A percentile compares a stretch with the other conserved stretches of the same genome.
Evolutionary conservation across 129 eudicot species (phyloP).

Genomic region (Calendula officinalis): DNA sequence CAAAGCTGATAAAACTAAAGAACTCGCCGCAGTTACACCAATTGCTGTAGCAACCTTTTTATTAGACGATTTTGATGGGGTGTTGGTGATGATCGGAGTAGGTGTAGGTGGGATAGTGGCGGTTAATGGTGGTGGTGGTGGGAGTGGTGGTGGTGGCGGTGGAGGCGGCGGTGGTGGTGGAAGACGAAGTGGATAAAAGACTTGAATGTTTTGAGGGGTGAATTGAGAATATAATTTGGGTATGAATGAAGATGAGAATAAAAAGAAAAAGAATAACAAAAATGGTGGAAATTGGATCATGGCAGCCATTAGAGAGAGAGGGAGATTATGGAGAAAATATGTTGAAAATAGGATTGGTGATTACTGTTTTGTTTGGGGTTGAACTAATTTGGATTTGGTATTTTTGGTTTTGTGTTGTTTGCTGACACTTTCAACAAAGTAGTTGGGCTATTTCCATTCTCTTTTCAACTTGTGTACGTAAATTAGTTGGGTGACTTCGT

Average conservation of each 20-base stretch:
- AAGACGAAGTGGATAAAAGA: constrained; percentile 7
- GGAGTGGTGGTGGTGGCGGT: neutral
- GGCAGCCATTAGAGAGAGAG: constrained; percentile 28
- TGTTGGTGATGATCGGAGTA: constrained; percentile 9
- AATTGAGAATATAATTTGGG: constrained; percentile 27
- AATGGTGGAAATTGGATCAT: constrained; percentile 22
- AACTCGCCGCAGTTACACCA: constrained; percentile 7
- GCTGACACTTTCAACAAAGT: constrained; percentile 35
- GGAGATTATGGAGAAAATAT: constrained; percentile 19
- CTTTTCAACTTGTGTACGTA: constrained; percentile 18
- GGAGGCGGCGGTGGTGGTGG: neutral
- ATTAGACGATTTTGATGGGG: neutral
- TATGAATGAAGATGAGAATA: constrained; percentile 17
- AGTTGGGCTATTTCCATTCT: constrained; percentile 29
- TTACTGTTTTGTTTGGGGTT: constrained; percentile 27
- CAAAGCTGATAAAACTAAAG: constrained; percentile 4
- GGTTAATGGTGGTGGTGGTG: neutral
- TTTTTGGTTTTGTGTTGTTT: neutral
- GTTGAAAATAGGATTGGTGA: constrained; percentile 15
- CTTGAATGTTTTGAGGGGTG: constrained; percentile 29
- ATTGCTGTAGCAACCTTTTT: constrained; percentile 4
- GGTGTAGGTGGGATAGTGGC: constrained; percentile 7
- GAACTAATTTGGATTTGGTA: constrained; percentile 31
- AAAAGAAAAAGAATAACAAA: constrained; percentile 17
- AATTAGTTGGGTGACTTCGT: constrained; percentile 19